These are phyloP conservation scores for Saccharomycopsis sp. DNA, from an alignment of 805 yeast genomes.

Conservation along the genomic window DNA sequence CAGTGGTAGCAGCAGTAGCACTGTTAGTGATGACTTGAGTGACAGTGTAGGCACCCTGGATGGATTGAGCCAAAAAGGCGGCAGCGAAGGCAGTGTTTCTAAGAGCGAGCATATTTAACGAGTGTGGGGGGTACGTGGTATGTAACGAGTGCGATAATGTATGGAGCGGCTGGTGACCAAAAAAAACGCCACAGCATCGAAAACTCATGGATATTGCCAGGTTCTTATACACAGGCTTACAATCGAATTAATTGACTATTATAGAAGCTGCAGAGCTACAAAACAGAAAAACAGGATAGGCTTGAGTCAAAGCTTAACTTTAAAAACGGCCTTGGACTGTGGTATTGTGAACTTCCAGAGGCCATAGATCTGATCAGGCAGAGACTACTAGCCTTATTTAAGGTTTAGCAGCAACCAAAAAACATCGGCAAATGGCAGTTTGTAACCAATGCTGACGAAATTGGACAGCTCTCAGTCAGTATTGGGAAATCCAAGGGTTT, in stretches of 20 bases:
- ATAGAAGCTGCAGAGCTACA: too few species aligned
- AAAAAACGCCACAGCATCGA: not conserved
- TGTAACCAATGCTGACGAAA: not conserved
- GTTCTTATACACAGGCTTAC: not conserved
- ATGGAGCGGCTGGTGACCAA: not conserved
- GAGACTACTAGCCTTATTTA: not conserved
- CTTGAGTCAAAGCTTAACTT: not conserved
- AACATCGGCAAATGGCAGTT: not conserved
- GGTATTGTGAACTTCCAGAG: not conserved
- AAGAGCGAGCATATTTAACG: slow-evolving; percentile 6
- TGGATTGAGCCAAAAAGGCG: slow-evolving; percentile 8
- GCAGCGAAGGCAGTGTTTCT: slow-evolving; percentile 11
- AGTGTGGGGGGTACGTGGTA: not conserved
- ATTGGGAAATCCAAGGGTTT: slow-evolving; percentile 2
- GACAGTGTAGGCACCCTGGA: slow-evolving; percentile 17
- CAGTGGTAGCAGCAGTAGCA: slow-evolving; percentile 22
- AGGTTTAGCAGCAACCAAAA: not conserved
- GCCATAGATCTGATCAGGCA: not conserved
- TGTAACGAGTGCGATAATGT: not conserved
- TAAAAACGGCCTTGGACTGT: not conserved
- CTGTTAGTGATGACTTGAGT: slow-evolving; percentile 5
- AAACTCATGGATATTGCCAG: not conserved
- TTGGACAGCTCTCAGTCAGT: not conserved
- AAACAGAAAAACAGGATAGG: not conserved
- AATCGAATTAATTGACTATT: not conserved